A percentile compares a stretch with the other conserved stretches of the same genome.
Conservation (phyloP, 148 eudicot genomes). For the Vaccinium myrtillus region DNA sequence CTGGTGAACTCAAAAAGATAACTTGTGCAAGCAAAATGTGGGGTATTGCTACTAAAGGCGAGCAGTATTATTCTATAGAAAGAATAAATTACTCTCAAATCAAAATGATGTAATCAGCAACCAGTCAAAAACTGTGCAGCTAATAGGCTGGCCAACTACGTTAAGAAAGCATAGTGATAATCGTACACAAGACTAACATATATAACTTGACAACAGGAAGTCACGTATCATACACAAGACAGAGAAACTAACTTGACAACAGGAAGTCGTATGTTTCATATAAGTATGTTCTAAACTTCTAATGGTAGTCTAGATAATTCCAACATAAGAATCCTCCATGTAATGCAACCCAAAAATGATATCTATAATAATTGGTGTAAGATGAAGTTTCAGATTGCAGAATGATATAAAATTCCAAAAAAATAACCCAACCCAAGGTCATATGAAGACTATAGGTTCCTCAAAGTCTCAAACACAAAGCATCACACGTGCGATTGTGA, state of each 20-base stretch:
- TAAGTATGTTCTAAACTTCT: no score
- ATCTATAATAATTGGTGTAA: not conserved
- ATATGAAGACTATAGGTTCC: not conserved
- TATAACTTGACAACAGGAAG: not conserved
- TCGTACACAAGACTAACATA: no score
- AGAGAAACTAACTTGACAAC: no score
- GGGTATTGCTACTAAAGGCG: not conserved
- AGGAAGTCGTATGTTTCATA: no score
- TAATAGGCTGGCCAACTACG: not conserved
- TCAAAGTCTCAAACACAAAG: not conserved
- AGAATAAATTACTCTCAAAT: not conserved
- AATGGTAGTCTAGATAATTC: no score
- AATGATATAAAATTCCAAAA: not conserved
- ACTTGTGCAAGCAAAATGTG: constrained; percentile 15
- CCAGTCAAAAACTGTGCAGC: not conserved
- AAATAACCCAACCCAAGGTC: not conserved
- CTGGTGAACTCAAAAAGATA: constrained; percentile 38
- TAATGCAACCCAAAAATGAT: not conserved
- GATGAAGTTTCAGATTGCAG: not conserved
- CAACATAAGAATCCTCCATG: not conserved
- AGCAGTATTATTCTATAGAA: not conserved
- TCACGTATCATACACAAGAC: no score
- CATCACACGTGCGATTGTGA: not conserved
- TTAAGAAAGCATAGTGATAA: no score
- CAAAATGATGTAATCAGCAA: not conserved